These are phyloP conservation scores for Paxillus ammoniavirescens DNA, from an alignment of 768 basidiomycete species.

Conservation along the genomic window DNA sequence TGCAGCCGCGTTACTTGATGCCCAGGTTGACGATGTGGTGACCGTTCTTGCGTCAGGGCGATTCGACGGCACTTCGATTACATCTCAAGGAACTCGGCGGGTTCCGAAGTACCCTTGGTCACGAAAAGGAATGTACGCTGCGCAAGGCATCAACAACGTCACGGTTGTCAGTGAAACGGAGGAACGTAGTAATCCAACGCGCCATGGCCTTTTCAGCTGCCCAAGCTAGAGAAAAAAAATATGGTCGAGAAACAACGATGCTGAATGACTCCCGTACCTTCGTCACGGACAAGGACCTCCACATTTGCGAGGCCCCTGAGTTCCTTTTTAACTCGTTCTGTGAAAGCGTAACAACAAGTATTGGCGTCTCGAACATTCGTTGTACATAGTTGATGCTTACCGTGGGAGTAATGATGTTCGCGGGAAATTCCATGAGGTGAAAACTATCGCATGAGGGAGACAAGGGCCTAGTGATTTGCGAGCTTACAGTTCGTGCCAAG, in stretches of 20 bases:
- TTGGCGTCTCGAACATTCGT: background rate
- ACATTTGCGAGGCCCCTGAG: conserved; percentile 68
- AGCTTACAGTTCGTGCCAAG: conserved; percentile 67
- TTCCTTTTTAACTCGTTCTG: conserved; percentile 64
- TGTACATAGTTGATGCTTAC: conserved; percentile 33
- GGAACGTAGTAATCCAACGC: conserved; percentile 1
- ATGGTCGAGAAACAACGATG: background rate
- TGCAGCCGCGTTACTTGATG: too few species aligned
- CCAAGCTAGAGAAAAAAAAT: conserved; percentile 52
- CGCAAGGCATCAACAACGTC: background rate
- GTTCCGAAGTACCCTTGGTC: conserved; percentile 76
- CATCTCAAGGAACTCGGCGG: conserved; percentile 88
- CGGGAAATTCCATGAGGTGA: conserved; percentile 82
- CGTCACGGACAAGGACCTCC: conserved; percentile 67
- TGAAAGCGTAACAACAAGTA: conserved; percentile 50
- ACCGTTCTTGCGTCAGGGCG: too few species aligned
- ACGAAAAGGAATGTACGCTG: conserved; percentile 87
- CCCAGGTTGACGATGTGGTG: too few species aligned
- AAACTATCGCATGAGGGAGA: background rate
- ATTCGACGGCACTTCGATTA: conserved; percentile 37
- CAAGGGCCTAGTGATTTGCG: background rate
- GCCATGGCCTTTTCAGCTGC: conserved; percentile 85
- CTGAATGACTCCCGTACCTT: conserved; percentile 44
- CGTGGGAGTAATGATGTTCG: conserved; percentile 84
- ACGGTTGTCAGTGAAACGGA: background rate